Evolutionary conservation across 176 grass and related monocot species (phyloP), one percentile per base, ranked within the genome.

Genomic region (Ampelocalamus luodianensis): DNA sequence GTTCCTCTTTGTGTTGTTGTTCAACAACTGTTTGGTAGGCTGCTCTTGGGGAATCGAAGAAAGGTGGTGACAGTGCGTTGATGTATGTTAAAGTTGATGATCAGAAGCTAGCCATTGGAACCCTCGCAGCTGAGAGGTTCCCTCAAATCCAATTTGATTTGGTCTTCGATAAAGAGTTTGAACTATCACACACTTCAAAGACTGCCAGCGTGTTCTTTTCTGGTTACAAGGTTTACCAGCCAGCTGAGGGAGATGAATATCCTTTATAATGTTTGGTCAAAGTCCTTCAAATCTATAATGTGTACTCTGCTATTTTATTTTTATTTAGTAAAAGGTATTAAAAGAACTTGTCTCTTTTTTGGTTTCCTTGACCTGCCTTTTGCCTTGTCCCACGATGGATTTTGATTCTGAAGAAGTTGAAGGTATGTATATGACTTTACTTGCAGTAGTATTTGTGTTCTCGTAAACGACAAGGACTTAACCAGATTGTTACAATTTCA

Each of bases 111-210:
- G 82, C 90, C n/a, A 42, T 97, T 34, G 95, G 95, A 82, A 95
- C 91, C 37, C 90, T 97, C 3, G 86, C 87, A 5, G 22, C 49
- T 0, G 93, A 93, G 16, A 94, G 91, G 70, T 72, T 53, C 68
- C 65, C 90, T 8, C 95, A 97, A 70, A 90, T 97, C n/a, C 78
- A 80, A 26, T 93, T 91, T 34, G 95, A 97, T 80, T 67, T 97
- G 50, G 93, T 97, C 17, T 93, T 97, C 34, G 93, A 97, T n/a
- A 91, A 93, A 74, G 93, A 90, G 7, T 97, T 97, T 80, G 93
- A 97, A 87, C 75, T 97, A 18, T 97, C 93, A 1, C 90, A 97
- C 89, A 90, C 74, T 43, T 95, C 95, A 26, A 97, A 97, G 79
- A 82, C 87, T 14, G 22, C 87, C 8, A 97, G 85, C 20, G 89